phyloP scores from a whole-genome alignment of 2,329 filamentous ascomycete species.

The Colletotrichum liaoningense region DNA sequence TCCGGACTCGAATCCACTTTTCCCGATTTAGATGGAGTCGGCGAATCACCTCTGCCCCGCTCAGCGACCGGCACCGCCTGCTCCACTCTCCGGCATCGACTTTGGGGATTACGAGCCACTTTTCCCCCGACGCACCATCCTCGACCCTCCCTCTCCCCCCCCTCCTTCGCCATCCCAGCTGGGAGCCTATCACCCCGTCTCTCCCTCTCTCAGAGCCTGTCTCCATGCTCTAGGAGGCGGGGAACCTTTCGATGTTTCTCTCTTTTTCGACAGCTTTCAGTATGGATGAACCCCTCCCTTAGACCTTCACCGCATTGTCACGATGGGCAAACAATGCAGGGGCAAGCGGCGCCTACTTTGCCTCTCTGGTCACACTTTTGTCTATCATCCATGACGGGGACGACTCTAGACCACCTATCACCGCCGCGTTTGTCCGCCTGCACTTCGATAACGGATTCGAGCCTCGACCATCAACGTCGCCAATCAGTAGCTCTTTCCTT shows the following conservation, averaged over 20 bases:
- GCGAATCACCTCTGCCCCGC: slow-evolving; percentile 20
- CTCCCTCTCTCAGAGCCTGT: background rate
- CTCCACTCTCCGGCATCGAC: slow-evolving; percentile 24
- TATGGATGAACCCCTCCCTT: background rate
- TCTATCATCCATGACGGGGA: background rate
- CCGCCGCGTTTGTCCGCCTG: background rate
- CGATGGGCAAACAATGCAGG: background rate
- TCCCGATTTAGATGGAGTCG: slow-evolving; percentile 27
- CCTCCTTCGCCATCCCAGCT: background rate
- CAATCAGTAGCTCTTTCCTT: slow-evolving; percentile 11
- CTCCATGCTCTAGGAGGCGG: background rate
- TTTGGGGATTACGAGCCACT: background rate
- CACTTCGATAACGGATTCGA: slow-evolving; percentile 22
- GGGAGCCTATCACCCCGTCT: background rate
- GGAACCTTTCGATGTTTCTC: background rate
- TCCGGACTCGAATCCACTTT: slow-evolving; percentile 18
- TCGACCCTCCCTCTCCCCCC: background rate
- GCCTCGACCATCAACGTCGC: background rate
- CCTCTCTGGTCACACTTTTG: background rate
- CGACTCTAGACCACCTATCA: background rate
- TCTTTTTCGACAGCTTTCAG: background rate
- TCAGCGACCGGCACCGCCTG: slow-evolving; percentile 8
- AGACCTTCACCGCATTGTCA: background rate
- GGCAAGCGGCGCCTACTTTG: background rate
- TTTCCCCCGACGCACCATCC: slow-evolving; percentile 20